Base-by-base conservation (phyloP, 345 rosid species). In the Salix exigua region DNA sequence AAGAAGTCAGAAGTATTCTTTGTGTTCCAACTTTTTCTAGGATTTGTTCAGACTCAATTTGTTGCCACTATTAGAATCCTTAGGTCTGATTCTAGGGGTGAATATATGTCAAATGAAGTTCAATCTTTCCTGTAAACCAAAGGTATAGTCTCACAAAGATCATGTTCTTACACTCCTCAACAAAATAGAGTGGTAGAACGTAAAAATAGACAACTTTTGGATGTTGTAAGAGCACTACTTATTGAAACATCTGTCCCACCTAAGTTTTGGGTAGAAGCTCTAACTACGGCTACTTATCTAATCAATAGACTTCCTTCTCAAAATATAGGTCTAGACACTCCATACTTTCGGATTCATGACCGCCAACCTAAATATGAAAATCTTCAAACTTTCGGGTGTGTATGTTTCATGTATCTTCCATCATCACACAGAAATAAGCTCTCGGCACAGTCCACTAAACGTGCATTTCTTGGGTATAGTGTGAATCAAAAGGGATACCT, bases 11-110 rank as follows among this genome's bases (percentile, higher is more conserved):
- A 70, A 17, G 73, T 58, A 14, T 73, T 55, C 33, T 6, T 14
- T 2, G 19, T n/a, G 6, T 73, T 73, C 21, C 19, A 60, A 40
- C 0, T 5, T 10, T 7, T 38, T 73, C 38, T 31, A 31, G 33
- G 33, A 31, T 18, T 60, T 58, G 76, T 68, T n/a, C 16, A 62
- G 19, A 73, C 48, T 60, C 76, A 73, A 33, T 73, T 73, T 40
- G 48, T 51, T 11, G 21, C 51, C 3, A 8, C 46, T 13, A 26
- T 71, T 23, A 26, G 53, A 35, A 13, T 9, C 17, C 19, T 71
- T 7, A 21, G 64, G 11, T 71, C 64, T 30, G 44, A 71, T 71
- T 50, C 23, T 50, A 30, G 50, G 23, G 33, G 33, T 31, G 78
- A 75, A 48, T 62, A 60, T 31, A 44, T 40, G 18, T 60, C 68